phyloP scores from a whole-genome alignment of 306 rosid genomes.

The Fragaria nilgerrensis region DNA sequence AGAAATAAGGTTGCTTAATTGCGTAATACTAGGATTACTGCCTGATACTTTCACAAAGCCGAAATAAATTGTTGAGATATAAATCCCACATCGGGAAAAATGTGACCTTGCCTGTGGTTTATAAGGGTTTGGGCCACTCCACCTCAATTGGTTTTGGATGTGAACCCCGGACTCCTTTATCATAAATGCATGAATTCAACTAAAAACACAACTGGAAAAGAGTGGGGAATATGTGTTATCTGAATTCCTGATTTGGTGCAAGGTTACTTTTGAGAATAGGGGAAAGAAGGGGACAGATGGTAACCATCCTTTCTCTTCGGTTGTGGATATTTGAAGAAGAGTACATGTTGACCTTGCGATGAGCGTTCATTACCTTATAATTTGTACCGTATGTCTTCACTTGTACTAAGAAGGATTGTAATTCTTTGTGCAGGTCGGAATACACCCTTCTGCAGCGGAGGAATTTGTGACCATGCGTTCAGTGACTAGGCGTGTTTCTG shows the following conservation, averaged over 20 bases:
- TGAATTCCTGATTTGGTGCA: not conserved
- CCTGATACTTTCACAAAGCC: not conserved
- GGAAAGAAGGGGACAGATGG: not conserved
- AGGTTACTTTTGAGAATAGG: not conserved
- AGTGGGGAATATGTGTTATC: not conserved
- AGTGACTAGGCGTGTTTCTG: conserved; percentile 59
- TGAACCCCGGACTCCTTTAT: no score
- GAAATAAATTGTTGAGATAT: not conserved
- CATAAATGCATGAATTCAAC: not conserved
- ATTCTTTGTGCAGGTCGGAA: conserved; percentile 61
- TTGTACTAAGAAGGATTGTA: conserved; percentile 2
- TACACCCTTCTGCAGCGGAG: conserved; percentile 93
- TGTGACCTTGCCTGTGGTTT: no score
- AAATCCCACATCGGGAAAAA: no score
- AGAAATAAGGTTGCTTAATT: not conserved
- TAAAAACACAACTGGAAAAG: not conserved
- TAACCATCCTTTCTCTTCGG: not conserved
- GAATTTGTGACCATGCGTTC: conserved; percentile 97
- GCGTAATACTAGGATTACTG: not conserved
- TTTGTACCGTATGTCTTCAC: not conserved
- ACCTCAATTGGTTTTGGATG: no score
- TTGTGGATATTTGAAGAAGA: not conserved
- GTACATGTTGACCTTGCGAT: not conserved
- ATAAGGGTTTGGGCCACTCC: no score
- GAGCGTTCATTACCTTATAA: not conserved